These are phyloP conservation scores for Tylopilus sp. DNA, from an alignment of 1,284 basidiomycete species.

Conservation along the genomic window DNA sequence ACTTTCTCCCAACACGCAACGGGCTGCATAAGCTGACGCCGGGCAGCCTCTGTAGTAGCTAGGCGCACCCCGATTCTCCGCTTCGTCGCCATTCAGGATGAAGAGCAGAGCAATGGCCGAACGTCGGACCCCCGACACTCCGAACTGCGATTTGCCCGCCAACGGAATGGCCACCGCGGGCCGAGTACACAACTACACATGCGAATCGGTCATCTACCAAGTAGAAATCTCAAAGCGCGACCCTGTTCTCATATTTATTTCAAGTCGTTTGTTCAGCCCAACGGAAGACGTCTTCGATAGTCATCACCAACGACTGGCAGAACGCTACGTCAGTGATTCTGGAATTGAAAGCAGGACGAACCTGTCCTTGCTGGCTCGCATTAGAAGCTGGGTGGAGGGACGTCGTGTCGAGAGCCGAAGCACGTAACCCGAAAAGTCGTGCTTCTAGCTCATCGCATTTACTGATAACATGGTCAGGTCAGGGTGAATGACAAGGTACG, in stretches of 20 bases:
- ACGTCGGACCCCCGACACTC: slow-evolving; percentile 27
- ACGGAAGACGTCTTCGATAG: slow-evolving; percentile 45
- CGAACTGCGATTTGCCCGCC: no score
- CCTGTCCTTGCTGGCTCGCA: slow-evolving; percentile 13
- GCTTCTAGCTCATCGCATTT: slow-evolving; percentile 68
- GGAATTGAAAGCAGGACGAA: slow-evolving; percentile 4
- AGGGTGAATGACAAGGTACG: slow-evolving; percentile 1
- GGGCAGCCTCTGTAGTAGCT: slow-evolving; percentile 71
- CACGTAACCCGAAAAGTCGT: slow-evolving; percentile 52
- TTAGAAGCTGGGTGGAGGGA: slow-evolving; percentile 1
- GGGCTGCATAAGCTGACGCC: slow-evolving; percentile 76
- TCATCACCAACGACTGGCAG: slow-evolving; percentile 19
- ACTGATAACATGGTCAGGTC: slow-evolving; percentile 33
- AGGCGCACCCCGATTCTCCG: slow-evolving; percentile 70
- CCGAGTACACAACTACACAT: not conserved
- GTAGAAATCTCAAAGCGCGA: not conserved
- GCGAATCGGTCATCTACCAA: slow-evolving; percentile 3
- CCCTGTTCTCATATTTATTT: not conserved
- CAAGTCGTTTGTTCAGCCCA: slow-evolving; percentile 58
- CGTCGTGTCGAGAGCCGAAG: slow-evolving; percentile 16
- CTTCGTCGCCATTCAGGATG: slow-evolving; percentile 70
- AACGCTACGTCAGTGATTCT: not conserved
- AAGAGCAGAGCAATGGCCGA: slow-evolving; percentile 5
- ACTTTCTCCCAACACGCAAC: slow-evolving; percentile 75
- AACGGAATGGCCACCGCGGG: no score